phyloP scores from a whole-genome alignment of 2,329 filamentous ascomycete genomes.

The Nemania diffusa region DNA sequence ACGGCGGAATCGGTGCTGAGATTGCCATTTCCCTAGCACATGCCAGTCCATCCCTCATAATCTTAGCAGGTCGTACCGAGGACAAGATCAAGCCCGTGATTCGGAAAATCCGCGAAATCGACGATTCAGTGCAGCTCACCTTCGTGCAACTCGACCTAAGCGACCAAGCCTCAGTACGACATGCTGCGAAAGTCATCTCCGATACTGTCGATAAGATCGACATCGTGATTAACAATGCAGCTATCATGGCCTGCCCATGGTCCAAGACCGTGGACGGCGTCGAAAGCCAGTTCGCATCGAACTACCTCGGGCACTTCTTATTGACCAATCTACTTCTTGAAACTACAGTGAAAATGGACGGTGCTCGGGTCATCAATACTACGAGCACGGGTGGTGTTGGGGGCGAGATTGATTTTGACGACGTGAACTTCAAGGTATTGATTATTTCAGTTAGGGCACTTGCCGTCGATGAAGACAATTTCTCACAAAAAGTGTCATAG shows the following conservation, averaged over 20 bases:
- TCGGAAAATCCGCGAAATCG: constrained; percentile 19
- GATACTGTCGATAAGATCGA: constrained; percentile 12
- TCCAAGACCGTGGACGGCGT: constrained; percentile 19
- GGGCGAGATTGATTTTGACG: constrained; percentile 11
- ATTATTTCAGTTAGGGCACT: background rate
- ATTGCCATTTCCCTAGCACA: constrained; percentile 20
- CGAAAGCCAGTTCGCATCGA: constrained; percentile 24
- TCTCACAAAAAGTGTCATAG: background rate
- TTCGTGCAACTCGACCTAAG: constrained; percentile 18
- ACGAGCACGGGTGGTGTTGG: constrained; percentile 12
- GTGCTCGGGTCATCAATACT: constrained; percentile 19
- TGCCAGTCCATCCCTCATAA: constrained; percentile 8
- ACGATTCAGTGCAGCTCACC: constrained; percentile 7
- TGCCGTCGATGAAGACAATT: background rate
- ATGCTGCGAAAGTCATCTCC: background rate
- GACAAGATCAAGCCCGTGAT: constrained; percentile 18
- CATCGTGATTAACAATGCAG: constrained; percentile 24
- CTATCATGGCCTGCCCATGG: constrained; percentile 28
- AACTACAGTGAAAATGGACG: background rate
- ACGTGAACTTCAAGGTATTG: constrained; percentile 19
- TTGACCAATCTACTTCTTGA: constrained; percentile 19
- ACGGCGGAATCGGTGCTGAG: constrained; percentile 20
- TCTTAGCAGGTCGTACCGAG: constrained; percentile 20
- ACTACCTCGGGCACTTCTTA: constrained; percentile 24
- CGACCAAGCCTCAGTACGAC: constrained; percentile 9